Base-by-base conservation (phyloP, 2,329 filamentous ascomycete genomes). In the Aspergillus sp. region DNA sequence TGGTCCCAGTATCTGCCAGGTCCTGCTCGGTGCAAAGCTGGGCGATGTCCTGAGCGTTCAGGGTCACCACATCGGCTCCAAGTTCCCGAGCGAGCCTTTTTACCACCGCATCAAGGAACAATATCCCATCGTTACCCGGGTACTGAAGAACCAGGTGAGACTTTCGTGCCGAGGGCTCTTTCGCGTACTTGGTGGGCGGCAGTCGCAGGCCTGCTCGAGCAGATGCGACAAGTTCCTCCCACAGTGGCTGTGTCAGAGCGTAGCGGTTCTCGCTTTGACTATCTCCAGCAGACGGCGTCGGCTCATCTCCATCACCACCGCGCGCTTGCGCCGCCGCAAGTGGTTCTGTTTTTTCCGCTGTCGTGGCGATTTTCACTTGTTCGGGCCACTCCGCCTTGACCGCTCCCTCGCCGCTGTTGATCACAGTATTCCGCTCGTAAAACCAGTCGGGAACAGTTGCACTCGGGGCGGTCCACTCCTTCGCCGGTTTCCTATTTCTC, bases 51-150 rank as follows among this genome's bases (percentile, higher is more conserved):
- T 75, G 73, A 14, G 73, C 73, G 57, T 75, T 73, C 43, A 77
- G 63, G 1, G 70, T 75, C 42, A 76, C 64, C 47, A 76, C 47
- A 56, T 76, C 70, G 24, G 71, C 65, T 11, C 66, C 60, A 73
- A 88, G 73, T 32, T 83, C 78, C 11, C 74, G 73, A 0, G 88
- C 87, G 41, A 87, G 73, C 47, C 82, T 79, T 53, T 82, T 78
- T 2, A 92, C 81, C n/a, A 89, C 73, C 3, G 74, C 70, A 56
- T 86, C 79, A 33, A 89, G 70, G 55, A 81, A 78, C 44, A 69
- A 66, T 50, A 77, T 81, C 36, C 76, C 80, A 44, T 81, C 79
- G 40, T 80, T 76, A 22, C 78, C 76, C 1, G 83, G 82, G 56
- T 83, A 85, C 51, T 84, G 79, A 11, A 87, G 70, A 4, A 82